These are phyloP conservation scores for Mycena citricolor DNA, from an alignment of 1,284 basidiomycete genomes.

Conservation along the genomic window DNA sequence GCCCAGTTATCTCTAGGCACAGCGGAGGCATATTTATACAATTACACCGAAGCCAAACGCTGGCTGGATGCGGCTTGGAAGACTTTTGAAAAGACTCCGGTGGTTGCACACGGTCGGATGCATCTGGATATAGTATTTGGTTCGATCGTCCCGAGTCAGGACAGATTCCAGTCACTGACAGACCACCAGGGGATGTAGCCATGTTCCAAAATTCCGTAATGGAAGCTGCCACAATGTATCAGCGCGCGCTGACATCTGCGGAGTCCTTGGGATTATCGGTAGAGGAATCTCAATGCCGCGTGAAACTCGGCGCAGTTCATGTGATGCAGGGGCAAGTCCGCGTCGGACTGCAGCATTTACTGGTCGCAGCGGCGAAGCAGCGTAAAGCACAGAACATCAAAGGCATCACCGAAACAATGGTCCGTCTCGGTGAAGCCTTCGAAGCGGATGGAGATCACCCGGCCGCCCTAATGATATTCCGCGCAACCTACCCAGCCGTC, in stretches of 20 bases:
- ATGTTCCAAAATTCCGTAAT: constrained; percentile 7
- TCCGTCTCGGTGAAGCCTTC: constrained; percentile 19
- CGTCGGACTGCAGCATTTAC: constrained; percentile 15
- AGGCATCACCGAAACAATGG: constrained; percentile 17
- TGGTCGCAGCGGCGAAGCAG: constrained; percentile 18
- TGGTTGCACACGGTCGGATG: constrained; percentile 8
- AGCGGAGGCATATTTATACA: constrained; percentile 15
- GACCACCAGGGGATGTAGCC: constrained; percentile 15
- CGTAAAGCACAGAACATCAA: constrained; percentile 17
- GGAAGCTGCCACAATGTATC: constrained; percentile 15
- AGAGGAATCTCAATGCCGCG: constrained; percentile 13
- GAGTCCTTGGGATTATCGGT: constrained; percentile 14
- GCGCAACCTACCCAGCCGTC: constrained; percentile 16
- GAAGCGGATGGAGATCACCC: constrained; percentile 9
- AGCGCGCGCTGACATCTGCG: constrained; percentile 12
- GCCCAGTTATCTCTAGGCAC: constrained; percentile 17
- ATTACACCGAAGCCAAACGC: constrained; percentile 13
- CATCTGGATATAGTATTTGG: constrained; percentile 19
- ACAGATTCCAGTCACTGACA: neutral
- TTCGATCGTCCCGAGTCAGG: neutral
- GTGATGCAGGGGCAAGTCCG: constrained; percentile 6
- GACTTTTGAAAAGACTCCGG: constrained; percentile 5
- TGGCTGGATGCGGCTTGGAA: constrained; percentile 10
- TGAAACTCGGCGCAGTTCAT: constrained; percentile 18
- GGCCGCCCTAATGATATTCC: constrained; percentile 11